A percentile compares a stretch with the other conserved stretches of the same genome.
phyloP scores from a whole-genome alignment of 2,329 filamentous ascomycete species.

The Sclerotinia borealis region DNA sequence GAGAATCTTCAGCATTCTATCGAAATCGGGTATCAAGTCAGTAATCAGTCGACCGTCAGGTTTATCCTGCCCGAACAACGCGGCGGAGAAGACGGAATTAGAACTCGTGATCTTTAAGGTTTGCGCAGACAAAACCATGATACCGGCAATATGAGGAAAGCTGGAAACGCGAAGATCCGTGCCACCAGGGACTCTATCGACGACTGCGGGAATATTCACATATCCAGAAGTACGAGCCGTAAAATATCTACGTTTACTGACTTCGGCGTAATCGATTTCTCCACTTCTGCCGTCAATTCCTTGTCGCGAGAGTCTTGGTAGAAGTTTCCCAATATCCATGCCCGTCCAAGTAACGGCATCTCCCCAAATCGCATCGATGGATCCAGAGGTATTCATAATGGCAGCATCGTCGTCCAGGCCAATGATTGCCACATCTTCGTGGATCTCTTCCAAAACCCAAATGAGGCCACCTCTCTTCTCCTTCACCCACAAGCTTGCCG shows the following conservation, averaged over 20 bases:
- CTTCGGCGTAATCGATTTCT: slow-evolving; percentile 71
- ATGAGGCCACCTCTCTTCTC: slow-evolving; percentile 91
- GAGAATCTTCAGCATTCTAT: slow-evolving; percentile 73
- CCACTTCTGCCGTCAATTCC: slow-evolving; percentile 63
- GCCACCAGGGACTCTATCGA: slow-evolving; percentile 65
- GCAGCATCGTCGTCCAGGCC: slow-evolving; percentile 71
- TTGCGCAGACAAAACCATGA: slow-evolving; percentile 81
- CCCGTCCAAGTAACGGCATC: slow-evolving; percentile 59
- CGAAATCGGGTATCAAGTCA: slow-evolving; percentile 79
- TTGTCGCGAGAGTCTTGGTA: slow-evolving; percentile 76
- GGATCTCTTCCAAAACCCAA: slow-evolving; percentile 97
- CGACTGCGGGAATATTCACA: slow-evolving; percentile 76
- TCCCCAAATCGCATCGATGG: slow-evolving; percentile 83
- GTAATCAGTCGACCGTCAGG: slow-evolving; percentile 76
- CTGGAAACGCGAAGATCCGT: slow-evolving; percentile 79
- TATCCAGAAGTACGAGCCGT: slow-evolving; percentile 73
- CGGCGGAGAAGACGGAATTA: slow-evolving; percentile 89
- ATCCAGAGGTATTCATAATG: slow-evolving; percentile 64
- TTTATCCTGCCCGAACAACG: slow-evolving; percentile 82
- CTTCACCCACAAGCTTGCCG: slow-evolving; percentile 97
- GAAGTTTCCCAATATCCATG: slow-evolving; percentile 68
- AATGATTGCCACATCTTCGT: slow-evolving; percentile 81
- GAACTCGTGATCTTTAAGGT: slow-evolving; percentile 80
- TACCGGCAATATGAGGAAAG: slow-evolving; percentile 95
- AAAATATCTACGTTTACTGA: slow-evolving; percentile 69